Percentiles rank a stretch among this genome's conserved stretches.
phyloP scores from a whole-genome alignment of 2,329 filamentous ascomycete genomes.

The Didymella arachidicola region DNA sequence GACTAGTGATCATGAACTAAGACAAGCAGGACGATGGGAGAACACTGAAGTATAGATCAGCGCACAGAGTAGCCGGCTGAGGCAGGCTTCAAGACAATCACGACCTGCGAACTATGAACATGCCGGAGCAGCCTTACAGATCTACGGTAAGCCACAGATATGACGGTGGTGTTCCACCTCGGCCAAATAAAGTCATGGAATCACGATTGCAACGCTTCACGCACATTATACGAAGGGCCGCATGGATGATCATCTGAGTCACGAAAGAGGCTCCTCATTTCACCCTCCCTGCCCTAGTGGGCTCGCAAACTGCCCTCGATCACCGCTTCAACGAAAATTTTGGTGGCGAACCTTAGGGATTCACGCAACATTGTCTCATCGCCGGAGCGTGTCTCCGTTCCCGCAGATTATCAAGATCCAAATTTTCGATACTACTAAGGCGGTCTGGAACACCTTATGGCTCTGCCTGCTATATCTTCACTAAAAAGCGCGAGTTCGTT shows the following conservation, averaged over 20 bases:
- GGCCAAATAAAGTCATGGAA: neutral
- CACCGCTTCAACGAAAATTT: neutral
- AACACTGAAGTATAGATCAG: constrained; percentile 11
- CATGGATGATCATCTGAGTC: neutral
- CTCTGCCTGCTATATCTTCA: neutral
- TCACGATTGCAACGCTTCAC: neutral
- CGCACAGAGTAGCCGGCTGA: neutral
- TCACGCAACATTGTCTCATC: neutral
- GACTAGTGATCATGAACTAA: neutral
- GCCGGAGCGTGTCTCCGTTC: neutral
- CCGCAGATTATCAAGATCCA: constrained; percentile 3
- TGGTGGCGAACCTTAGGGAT: neutral
- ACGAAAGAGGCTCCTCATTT: neutral
- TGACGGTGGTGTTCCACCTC: neutral
- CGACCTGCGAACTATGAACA: neutral
- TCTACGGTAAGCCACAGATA: neutral
- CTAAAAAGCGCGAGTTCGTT: neutral
- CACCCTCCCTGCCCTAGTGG: neutral
- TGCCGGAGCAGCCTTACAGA: neutral
- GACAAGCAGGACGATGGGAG: constrained; percentile 14
- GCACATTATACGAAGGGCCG: neutral
- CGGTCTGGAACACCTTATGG: constrained; percentile 1
- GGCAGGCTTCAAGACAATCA: neutral
- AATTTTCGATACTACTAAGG: neutral
- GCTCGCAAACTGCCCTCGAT: neutral